Percentiles rank a stretch among this genome's conserved stretches.
phyloP scores from a whole-genome alignment of 1,139 yeast species.

The Arxiozyma telluris region DNA sequence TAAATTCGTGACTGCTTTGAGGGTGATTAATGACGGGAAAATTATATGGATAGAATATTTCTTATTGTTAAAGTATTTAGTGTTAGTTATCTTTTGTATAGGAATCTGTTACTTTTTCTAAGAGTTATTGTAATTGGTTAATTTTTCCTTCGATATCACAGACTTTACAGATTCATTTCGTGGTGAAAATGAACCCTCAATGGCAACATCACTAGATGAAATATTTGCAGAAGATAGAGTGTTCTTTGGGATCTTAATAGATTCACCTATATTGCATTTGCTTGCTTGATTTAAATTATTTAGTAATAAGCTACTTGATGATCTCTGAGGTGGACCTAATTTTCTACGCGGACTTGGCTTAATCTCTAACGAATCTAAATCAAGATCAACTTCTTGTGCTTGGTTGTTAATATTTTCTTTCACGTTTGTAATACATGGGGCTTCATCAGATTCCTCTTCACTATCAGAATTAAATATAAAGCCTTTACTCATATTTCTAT shows the following conservation, averaged over 20 bases:
- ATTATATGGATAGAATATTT: no score
- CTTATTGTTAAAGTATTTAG: no score
- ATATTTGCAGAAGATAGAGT: conserved; percentile 18
- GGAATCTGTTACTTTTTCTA: background rate
- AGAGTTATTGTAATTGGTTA: background rate
- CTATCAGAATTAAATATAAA: conserved; percentile 28
- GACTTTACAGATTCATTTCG: conserved; percentile 23
- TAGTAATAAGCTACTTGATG: conserved; percentile 4
- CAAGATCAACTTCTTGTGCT: conserved; percentile 1
- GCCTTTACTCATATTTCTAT: conserved; percentile 15
- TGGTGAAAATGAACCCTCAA: conserved; percentile 32
- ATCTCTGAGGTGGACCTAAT: conserved; percentile 6
- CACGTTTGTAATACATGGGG: background rate
- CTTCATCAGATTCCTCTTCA: conserved; percentile 16
- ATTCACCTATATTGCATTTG: conserved; percentile 4
- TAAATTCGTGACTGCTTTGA: background rate
- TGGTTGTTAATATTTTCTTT: conserved; percentile 3
- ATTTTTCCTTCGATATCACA: conserved; percentile 15
- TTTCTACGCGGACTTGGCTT: conserved; percentile 1
- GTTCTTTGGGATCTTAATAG: conserved; percentile 10
- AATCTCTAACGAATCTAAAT: conserved; percentile 1
- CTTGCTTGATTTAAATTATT: background rate
- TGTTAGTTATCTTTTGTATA: no score
- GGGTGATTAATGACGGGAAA: background rate
- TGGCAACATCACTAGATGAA: conserved; percentile 42